phyloP scores from a whole-genome alignment of 768 basidiomycete species.

The Leccinum olivaceopallidum region DNA sequence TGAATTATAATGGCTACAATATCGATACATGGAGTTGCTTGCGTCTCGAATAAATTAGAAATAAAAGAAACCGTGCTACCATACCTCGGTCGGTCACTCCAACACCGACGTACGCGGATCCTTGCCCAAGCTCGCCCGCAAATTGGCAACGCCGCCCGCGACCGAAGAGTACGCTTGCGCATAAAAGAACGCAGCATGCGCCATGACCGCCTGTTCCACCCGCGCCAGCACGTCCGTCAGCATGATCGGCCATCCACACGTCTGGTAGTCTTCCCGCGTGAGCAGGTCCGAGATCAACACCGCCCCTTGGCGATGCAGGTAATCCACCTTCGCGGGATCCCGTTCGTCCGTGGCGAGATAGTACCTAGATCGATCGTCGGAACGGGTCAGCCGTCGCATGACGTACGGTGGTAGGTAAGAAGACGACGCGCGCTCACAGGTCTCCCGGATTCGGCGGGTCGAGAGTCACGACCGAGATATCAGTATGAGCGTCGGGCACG shows the following conservation, averaged over 20 bases:
- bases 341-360: constrained; percentile 47
- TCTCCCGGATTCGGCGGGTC: constrained; percentile 28
- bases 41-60: neutral
- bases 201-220: constrained; percentile 42
- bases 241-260: constrained; percentile 43
- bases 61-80: neutral
- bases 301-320: constrained; percentile 37
- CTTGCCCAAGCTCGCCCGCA: constrained; percentile 40
- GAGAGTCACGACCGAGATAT: constrained; percentile 21
- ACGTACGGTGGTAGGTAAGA: too few species aligned
- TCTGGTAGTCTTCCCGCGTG: constrained; percentile 35
- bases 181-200: constrained; percentile 42
- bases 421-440: constrained; percentile 12
- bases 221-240: constrained; percentile 44
- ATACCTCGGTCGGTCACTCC: constrained; percentile 23
- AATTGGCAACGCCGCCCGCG: constrained; percentile 42
- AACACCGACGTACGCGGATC: constrained; percentile 42
- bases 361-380: constrained; percentile 21
- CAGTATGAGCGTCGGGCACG: constrained; percentile 22
- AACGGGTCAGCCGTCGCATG: neutral
- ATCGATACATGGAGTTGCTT: neutral
- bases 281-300: constrained; percentile 43
- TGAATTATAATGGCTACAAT: neutral
- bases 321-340: constrained; percentile 30
- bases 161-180: constrained; percentile 42